These are phyloP conservation scores for Leavenworthia alabamica DNA, from an alignment of 345 rosid genomes.

Conservation along the genomic window DNA sequence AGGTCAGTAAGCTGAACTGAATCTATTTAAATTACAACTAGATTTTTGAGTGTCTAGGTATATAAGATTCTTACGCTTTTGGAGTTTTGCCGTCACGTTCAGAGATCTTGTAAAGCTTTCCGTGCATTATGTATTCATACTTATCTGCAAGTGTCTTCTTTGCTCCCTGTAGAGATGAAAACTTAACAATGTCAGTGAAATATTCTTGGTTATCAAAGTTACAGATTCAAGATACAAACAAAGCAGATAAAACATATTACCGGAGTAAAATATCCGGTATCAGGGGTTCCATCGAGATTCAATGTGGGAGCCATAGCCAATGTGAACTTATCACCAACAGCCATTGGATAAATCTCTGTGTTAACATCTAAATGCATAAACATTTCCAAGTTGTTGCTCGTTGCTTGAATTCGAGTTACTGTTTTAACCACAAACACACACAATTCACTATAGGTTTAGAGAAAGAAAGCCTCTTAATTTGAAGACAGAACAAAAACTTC, in stretches of 20 bases:
- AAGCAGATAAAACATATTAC: no score
- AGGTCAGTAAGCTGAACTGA: neutral
- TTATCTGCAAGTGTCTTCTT: constrained; percentile 83
- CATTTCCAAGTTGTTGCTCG: constrained; percentile 56
- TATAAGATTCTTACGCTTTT: constrained; percentile 51
- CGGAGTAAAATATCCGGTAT: constrained; percentile 55
- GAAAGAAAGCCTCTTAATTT: neutral
- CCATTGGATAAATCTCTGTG: constrained; percentile 54
- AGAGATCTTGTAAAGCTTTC: constrained; percentile 77
- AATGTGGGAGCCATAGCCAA: constrained; percentile 57
- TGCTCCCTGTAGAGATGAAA: constrained; percentile 45
- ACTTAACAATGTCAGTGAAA: neutral
- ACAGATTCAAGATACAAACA: no score
- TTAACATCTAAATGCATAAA: constrained; percentile 61
- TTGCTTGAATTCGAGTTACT: constrained; percentile 65
- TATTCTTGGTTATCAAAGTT: no score
- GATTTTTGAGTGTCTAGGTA: neutral
- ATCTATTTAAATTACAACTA: no score
- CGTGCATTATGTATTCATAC: constrained; percentile 85
- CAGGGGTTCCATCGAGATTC: constrained; percentile 68
- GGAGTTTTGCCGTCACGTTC: constrained; percentile 56
- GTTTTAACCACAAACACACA: constrained; percentile 14
- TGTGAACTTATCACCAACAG: constrained; percentile 54
- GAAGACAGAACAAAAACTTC: neutral
- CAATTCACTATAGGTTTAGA: neutral